Base-by-base conservation (phyloP, 805 yeast species). In the Kuraishia capsulata region DNA sequence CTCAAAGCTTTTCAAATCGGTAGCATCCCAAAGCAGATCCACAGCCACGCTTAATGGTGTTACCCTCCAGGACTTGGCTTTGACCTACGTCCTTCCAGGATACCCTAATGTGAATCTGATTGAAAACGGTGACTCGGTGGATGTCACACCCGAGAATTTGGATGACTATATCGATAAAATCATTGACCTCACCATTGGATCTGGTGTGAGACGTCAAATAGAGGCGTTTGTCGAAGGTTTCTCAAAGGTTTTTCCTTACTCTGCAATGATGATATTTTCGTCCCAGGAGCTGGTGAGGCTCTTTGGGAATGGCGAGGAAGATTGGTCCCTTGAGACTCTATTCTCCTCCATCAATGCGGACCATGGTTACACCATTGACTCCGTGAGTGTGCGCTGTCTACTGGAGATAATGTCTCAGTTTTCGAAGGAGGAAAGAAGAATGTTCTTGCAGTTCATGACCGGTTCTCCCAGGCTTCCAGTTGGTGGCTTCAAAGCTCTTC, bases 391-490 rank as follows among this genome's bases (percentile, higher is more conserved):
- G 3, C 70, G 67, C 41, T 65, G 71, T 40, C 60, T 92, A 32
- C 56, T 88, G n/a, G 65, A 67, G 26, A 65, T 85, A 2, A 65
- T 92, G 73, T 53, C 73, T 3, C 62, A 63, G 5, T 81, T 88
- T 44, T 52, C 59, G 23, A 47, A 48, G 2, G 54, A 59, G 1
- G 83, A 87, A 44, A 76, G 82, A 43, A 67, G 97, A 28, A 59
- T 68, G 25, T 90, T 90, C 51, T 60, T 88, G 34, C 95, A 86
- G 56, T 90, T 90, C 56, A 63, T 89, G 43, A 90, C 97, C 0
- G 97, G 97, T 0, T 78, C 96, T 1, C 96, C 97, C 5, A 85
- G 80, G 44, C 60, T 92, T 35, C 98, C 98, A 1, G 73, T 87
- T 51, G 97, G 97, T 1, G 97, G 97, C 0, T 90, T 90, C 64